Evolutionary conservation across 31 red algal species (phyloP).

Genomic region (Porphyra umbilicalis): DNA sequence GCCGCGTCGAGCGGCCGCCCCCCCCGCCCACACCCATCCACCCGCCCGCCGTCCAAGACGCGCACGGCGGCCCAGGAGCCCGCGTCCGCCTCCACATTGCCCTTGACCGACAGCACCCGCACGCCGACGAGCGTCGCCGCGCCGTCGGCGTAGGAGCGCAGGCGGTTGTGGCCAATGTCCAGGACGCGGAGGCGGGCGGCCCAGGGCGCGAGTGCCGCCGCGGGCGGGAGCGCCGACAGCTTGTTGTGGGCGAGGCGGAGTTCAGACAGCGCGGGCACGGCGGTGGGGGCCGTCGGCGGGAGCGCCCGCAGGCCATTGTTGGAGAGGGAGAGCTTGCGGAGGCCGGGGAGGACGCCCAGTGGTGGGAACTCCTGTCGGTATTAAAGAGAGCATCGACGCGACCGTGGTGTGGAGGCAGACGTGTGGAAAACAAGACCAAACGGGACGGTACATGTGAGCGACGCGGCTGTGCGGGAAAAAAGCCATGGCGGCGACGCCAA

Average conservation of each 20-base stretch:
- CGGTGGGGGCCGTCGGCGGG: conserved; percentile 9
- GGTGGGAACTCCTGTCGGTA: conserved; percentile 15
- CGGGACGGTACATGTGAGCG: too few relatives aligned
- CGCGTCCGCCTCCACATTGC: neutral
- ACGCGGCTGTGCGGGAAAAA: too few relatives aligned
- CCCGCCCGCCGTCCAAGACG: neutral
- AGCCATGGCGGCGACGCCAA: too few relatives aligned
- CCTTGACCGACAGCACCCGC: neutral
- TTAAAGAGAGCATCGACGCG: too few relatives aligned
- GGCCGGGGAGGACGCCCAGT: conserved; percentile 11
- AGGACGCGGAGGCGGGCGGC: conserved; percentile 19
- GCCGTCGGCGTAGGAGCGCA: neutral
- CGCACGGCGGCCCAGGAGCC: neutral
- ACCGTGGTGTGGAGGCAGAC: too few relatives aligned
- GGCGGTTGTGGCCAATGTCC: conserved; percentile 57
- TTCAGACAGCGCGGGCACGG: conserved; percentile 26
- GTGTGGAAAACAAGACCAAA: too few relatives aligned
- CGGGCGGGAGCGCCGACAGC: conserved; percentile 16
- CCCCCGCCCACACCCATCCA: neutral
- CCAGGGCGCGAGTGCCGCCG: conserved; percentile 16
- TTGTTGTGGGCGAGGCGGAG: conserved; percentile 60
- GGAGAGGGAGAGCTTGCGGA: conserved; percentile 50
- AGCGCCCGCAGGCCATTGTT: conserved; percentile 40
- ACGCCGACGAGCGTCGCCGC: conserved; percentile 13
- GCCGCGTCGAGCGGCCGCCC: neutral